Percentiles rank a stretch among this genome's conserved stretches.
Conservation (phyloP, 2,329 filamentous ascomycete genomes). For the Fulvia fulva region DNA sequence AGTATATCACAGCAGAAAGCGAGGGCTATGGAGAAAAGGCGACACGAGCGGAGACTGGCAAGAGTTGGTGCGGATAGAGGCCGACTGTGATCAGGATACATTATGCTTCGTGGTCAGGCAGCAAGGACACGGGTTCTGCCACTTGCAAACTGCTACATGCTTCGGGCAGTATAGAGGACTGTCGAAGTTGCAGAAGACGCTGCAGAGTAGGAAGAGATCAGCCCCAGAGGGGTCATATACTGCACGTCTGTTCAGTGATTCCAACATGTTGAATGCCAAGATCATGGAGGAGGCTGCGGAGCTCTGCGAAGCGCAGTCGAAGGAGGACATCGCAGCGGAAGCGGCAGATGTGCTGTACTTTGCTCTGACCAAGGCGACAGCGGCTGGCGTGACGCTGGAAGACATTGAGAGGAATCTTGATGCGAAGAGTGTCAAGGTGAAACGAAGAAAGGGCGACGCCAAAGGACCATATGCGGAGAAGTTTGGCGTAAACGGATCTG, state of each 20-base stretch:
- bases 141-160: conserved; percentile 86
- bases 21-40: conserved; percentile 95
- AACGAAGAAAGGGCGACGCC: conserved; percentile 86
- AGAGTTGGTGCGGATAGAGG: conserved; percentile 74
- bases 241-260: conserved; percentile 83
- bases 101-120: conserved; percentile 86
- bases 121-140: conserved; percentile 85
- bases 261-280: conserved; percentile 85
- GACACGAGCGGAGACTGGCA: conserved; percentile 92
- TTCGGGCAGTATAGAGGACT: conserved; percentile 83
- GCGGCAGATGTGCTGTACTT: conserved; percentile 66
- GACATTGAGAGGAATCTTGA: conserved; percentile 92
- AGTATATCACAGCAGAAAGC: conserved; percentile 94
- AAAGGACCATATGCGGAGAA: conserved; percentile 90
- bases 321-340: conserved; percentile 4
- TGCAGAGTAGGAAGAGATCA: conserved; percentile 73
- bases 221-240: conserved; percentile 92
- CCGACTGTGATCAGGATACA: conserved; percentile 93
- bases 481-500: conserved; percentile 56
- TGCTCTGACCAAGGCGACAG: conserved; percentile 81
- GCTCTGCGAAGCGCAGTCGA: conserved; percentile 73
- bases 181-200: conserved; percentile 78
- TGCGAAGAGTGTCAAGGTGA: conserved; percentile 91
- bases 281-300: conserved; percentile 98
- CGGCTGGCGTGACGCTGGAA: conserved; percentile 76